Base-by-base conservation (phyloP, 768 basidiomycete species). In the Steccherinum ochraceum region DNA sequence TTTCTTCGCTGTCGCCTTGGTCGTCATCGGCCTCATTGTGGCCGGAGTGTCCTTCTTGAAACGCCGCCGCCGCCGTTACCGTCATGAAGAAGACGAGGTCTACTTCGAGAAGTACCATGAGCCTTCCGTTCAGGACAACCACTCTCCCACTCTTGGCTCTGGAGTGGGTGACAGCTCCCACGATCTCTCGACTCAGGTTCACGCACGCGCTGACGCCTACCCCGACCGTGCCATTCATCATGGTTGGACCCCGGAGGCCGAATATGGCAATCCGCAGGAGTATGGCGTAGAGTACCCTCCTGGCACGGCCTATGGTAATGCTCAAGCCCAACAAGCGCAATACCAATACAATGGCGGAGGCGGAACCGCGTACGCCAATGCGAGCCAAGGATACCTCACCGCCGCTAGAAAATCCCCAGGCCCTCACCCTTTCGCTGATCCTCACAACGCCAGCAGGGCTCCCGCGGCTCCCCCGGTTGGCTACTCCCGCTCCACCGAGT, bases 1-100 rank as follows among this genome's bases (percentile, higher is more conserved):
- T 0, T 79, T 78, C 52, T 65, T 70, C 39, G 64, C 69, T 50
- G 66, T 71, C 48, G 73, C 70, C 45, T 55, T 79, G 2, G 51
- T 72, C 5, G 63, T 53, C 18, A 12, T 72, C 40, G 68, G 64
- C 18, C 55, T 64, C 18, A 24, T 74, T 45, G 56, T 68, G 19
- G 66, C 61, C 24, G 52, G 57, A 44, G 52, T 58, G 47, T 40
- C 69, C 49, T 56, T 67, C 46, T 56, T 60, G 30, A 65, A 58
- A 55, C 65, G 65, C n/a, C 69, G 67, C 42, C 59, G 60, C 40
- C 48, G 56, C 4, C 60, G 62, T 19, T 45, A 56, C 21, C 55
- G 57, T 23, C 56, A 63, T 23, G 64, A 64, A 43, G 61, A 64
- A 46, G 63, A 64, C 47, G 58, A 58, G 41, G 52, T 55, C 24